Evolutionary conservation across 1,284 basidiomycete genomes (phyloP).

Genomic region (Rhodotorula sp.): DNA sequence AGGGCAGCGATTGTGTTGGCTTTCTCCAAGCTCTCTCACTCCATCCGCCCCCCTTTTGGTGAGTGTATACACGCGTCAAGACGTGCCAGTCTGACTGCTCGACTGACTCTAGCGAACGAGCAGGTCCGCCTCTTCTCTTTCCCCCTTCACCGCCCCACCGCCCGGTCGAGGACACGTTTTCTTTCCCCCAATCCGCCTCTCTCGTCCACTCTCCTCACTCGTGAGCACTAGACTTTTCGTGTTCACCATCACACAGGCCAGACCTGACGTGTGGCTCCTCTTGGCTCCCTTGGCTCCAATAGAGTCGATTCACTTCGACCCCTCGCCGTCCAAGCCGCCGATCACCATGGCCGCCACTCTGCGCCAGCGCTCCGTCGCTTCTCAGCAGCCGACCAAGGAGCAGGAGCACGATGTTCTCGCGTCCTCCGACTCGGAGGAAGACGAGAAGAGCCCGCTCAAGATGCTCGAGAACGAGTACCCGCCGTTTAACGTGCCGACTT

Average conservation of each 20-base stretch:
- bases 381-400: conserved; percentile 7
- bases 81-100: too few relatives aligned
- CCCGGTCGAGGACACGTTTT: background rate
- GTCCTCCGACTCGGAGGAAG: conserved; percentile 22
- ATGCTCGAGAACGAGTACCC: conserved; percentile 26
- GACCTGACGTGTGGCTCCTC: too few relatives aligned
- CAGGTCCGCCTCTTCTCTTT: background rate
- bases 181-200: background rate
- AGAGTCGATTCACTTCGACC: background rate
- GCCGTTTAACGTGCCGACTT: conserved; percentile 26
- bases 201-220: background rate
- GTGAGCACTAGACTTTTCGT: background rate
- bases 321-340: background rate
- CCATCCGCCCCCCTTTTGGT: too few relatives aligned
- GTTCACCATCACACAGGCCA: background rate
- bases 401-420: conserved; percentile 32
- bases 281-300: too few relatives aligned
- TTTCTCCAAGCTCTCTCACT: too few relatives aligned
- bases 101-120: too few relatives aligned
- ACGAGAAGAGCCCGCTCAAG: conserved; percentile 23
- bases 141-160: background rate
- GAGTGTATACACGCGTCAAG: too few relatives aligned
- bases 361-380: conserved; percentile 22
- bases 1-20: background rate
- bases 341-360: conserved; percentile 17